phyloP scores from a whole-genome alignment of 192 early-diverging fungal genomes.

The Coemansia sp. region DNA sequence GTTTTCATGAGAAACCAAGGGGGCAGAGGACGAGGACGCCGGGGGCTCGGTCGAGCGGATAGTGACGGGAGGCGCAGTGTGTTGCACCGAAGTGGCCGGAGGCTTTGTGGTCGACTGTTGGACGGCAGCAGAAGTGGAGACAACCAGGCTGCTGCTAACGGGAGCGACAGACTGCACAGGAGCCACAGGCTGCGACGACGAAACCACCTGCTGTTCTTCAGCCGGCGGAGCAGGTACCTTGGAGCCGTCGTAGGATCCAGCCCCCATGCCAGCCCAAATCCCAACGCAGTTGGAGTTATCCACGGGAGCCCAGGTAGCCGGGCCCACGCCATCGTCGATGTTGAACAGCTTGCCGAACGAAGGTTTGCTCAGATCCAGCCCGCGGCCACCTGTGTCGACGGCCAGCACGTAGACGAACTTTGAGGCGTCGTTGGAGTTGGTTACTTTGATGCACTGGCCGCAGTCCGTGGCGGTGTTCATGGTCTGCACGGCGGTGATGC shows the following conservation, averaged over 20 bases:
- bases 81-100: too few species aligned
- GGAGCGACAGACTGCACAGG: not conserved
- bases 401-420: constrained; percentile 55
- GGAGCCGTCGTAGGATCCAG: constrained; percentile 6
- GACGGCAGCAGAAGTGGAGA: not conserved
- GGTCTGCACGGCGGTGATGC: constrained; percentile 55
- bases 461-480: constrained; percentile 50
- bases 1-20: too few species aligned
- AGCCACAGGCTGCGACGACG: not conserved
- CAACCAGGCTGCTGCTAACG: not conserved
- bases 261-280: constrained; percentile 31
- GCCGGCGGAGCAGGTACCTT: constrained; percentile 10
- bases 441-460: constrained; percentile 54
- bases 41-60: too few species aligned
- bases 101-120: not conserved
- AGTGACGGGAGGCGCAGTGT: too few species aligned
- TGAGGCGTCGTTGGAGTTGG: constrained; percentile 36
- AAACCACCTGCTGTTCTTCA: not conserved
- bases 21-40: too few species aligned
- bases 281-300: constrained; percentile 45
- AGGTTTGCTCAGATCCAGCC: constrained; percentile 53
- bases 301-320: constrained; percentile 48
- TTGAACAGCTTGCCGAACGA: constrained; percentile 52
- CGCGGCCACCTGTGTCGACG: constrained; percentile 55
- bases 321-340: constrained; percentile 46